Conservation (phyloP, 805 yeast species). For the Ogataea populi-albae region DNA sequence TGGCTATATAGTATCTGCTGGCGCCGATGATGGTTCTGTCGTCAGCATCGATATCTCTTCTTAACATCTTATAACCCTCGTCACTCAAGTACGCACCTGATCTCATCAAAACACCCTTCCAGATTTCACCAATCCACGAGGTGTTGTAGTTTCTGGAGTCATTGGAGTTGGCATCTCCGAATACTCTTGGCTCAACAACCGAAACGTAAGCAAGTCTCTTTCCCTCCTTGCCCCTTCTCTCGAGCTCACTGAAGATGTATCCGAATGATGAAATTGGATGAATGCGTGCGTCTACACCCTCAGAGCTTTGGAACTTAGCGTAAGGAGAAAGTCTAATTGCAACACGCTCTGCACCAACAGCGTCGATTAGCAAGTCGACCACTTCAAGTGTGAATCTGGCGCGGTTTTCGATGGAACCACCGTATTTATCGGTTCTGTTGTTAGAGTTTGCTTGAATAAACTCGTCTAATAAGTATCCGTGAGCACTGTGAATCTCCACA, state of each 20-base stretch:
- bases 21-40: conserved; percentile 44
- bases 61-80: conserved; percentile 21
- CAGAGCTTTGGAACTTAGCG: conserved; percentile 37
- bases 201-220: conserved; percentile 27
- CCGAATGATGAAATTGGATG: conserved; percentile 36
- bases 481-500: conserved; percentile 39
- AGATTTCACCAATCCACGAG: conserved; percentile 27
- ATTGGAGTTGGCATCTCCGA: conserved; percentile 4
- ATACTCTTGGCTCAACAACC: conserved; percentile 31
- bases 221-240: conserved; percentile 34
- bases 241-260: conserved; percentile 39
- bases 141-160: conserved; percentile 8
- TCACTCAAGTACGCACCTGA: conserved; percentile 27
- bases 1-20: conserved; percentile 39
- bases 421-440: conserved; percentile 41
- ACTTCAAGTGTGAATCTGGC: conserved; percentile 43
- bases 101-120: conserved; percentile 33
- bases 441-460: conserved; percentile 34
- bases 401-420: conserved; percentile 43
- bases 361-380: conserved; percentile 46
- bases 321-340: conserved; percentile 50
- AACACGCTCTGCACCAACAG: conserved; percentile 48
- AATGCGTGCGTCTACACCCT: conserved; percentile 36
- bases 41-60: conserved; percentile 25
- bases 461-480: conserved; percentile 39